Conservation (phyloP, 163 green algal genomes). For the Botryococcus braunii region DNA sequence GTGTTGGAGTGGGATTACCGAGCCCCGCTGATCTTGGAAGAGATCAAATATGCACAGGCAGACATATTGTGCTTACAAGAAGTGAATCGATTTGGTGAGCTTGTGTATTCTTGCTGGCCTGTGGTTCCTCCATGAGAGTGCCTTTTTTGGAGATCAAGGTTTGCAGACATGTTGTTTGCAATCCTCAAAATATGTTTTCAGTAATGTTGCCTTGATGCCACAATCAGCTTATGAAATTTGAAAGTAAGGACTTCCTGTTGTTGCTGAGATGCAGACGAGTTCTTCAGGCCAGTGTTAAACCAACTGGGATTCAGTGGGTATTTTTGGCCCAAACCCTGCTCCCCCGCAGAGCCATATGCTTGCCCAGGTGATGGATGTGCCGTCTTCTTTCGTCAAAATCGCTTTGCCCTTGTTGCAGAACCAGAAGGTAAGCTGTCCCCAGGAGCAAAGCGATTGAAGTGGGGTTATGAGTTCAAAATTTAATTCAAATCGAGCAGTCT, state of each 20-base stretch:
- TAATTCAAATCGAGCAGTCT: too few species aligned
- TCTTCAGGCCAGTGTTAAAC: slow-evolving; percentile 33
- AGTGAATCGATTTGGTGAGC: slow-evolving; percentile 58
- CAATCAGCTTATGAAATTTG: too few species aligned
- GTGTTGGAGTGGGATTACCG: slow-evolving; percentile 47
- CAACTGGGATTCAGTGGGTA: slow-evolving; percentile 41
- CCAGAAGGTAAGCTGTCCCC: slow-evolving; percentile 2
- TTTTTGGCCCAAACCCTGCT: slow-evolving; percentile 54
- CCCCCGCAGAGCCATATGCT: slow-evolving; percentile 47
- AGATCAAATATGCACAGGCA: slow-evolving; percentile 40
- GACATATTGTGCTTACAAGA: slow-evolving; percentile 72
- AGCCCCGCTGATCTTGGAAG: slow-evolving; percentile 40
- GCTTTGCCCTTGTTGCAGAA: slow-evolving; percentile 24
- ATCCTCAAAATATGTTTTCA: too few species aligned
- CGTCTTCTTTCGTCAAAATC: slow-evolving; percentile 51
- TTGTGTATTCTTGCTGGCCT: too few species aligned
- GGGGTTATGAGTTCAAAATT: too few species aligned
- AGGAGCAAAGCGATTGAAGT: background rate
- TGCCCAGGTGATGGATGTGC: slow-evolving; percentile 54
- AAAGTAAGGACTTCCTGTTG: too few species aligned
- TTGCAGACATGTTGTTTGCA: too few species aligned
- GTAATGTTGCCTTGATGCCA: too few species aligned
- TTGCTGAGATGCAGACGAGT: slow-evolving; percentile 41
- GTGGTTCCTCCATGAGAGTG: too few species aligned
- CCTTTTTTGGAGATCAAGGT: too few species aligned